Base-by-base conservation (phyloP, 1,284 basidiomycete genomes). In the Puccinia hordei region DNA sequence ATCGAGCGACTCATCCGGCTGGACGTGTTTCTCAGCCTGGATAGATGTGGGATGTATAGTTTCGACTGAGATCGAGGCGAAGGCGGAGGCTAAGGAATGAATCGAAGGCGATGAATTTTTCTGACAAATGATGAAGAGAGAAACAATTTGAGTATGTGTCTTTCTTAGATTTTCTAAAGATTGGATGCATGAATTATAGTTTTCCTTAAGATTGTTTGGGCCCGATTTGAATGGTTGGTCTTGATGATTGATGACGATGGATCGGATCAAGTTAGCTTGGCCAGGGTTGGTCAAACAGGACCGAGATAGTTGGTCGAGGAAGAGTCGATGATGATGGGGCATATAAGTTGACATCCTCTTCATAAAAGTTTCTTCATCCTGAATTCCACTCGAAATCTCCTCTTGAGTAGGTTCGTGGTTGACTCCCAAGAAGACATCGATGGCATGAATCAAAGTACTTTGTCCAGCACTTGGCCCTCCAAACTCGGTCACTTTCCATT, bases 381-480 rank as follows among this genome's bases (percentile, higher is more conserved):
- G 10, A 13, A 76, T 72, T 30, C 57, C 88, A 30, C 27, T 55
- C 49, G 57, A 73, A 8, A 75, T 55, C 75, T 84, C 82, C 41
- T 84, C 82, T 19, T 82, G 73, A 44, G 84, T 84, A 2, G 86
- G 85, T 73, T 87, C 82, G 84, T 91, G 90, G 84, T 93, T 91
- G 51, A 96, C 89, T 35, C 93, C 93, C 17, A 98, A 88, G 87
- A 97, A 97, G 66, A 93, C 88, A 85, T 97, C 95, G 66, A 98
- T 88, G 0, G 93, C 91, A 84, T 98, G 94, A 63, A 97, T 90
- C 73, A 97, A 88, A 15, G 92, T 89, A 85, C 92, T 94, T 87
- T 98, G 95, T 0, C 93, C 95, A 0, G 95, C 95, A 83, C 91
- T 93, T 0, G 95, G 92, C 0, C 95, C 95, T 0, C 92, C 92